Base-by-base conservation (phyloP, 768 basidiomycete species). In the Suillus americanus region DNA sequence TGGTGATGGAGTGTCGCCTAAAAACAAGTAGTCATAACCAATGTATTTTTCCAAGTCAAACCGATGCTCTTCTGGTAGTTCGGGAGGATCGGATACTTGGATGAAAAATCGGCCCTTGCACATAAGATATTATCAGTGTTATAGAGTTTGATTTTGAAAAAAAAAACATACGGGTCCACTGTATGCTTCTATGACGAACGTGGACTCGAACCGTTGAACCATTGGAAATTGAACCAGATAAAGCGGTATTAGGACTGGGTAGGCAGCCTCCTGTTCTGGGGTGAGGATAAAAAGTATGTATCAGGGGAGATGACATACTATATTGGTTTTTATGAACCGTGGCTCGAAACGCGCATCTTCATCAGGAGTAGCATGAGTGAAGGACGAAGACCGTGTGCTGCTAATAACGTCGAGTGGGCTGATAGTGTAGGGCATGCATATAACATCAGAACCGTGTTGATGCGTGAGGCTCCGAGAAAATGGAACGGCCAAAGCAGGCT, bases 181-280 rank as follows among this genome's bases (percentile, higher is more conserved):
- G 59, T 78, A 68, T 38, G 75, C 77, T 8, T 73, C 62, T 43
- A 73, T 37, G 62, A 78, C 65, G 2, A 77, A 61, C 3, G 77
- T 78, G 38, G 77, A 67, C 1, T 71, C 71, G 65, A 73, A 75
- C 33, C 70, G 72, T 16, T 70, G 63, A 7, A 64, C 53, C 8
- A 73, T 67, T 59, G 80, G 68, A 69, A 88, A 89, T 67, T 82
- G 82, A 23, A 79, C 80, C 12, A 89, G 75, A 73, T 89, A 90
- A 5, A 88, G 70, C 5, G 89, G 89, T n/a, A 90, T 72, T 25
- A 90, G 79, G 38, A 90, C 76, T 3, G 89, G 89, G 66, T 85
- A 87, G 43, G 83, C 86, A 28, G 87, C 82, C 23, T 84, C 76
- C 88, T 88, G 67, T 62, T 46, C 33, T 65, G 61, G 61, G 41